Conservation (phyloP, 306 rosid species). For the Castanospermum australe region DNA sequence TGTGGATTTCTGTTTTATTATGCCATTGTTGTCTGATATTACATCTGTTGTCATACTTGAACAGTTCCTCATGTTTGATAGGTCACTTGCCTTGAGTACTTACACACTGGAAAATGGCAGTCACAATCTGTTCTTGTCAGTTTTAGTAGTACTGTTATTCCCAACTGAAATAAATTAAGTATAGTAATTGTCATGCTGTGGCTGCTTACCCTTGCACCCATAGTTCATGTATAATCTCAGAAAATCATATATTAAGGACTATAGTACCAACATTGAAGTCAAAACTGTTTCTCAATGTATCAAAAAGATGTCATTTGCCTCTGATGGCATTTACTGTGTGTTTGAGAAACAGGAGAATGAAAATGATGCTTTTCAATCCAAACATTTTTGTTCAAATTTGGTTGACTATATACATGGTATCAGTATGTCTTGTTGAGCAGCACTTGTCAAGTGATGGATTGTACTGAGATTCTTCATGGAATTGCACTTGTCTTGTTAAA, state of each 20-base stretch:
- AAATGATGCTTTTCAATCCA: background rate
- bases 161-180: too few relatives aligned
- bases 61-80: too few relatives aligned
- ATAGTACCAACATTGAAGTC: background rate
- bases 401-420: background rate
- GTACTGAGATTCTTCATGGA: background rate
- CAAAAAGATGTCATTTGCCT: background rate
- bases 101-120: background rate
- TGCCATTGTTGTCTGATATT: background rate
- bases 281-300: background rate
- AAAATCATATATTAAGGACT: background rate
- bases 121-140: background rate
- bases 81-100: background rate
- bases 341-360: background rate
- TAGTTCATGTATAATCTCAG: background rate
- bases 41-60: background rate
- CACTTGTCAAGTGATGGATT: constrained; percentile 3
- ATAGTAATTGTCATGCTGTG: background rate
- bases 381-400: background rate
- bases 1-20: background rate
- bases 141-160: background rate
- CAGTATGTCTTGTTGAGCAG: background rate
- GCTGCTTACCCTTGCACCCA: background rate
- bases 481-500: background rate
- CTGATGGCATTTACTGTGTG: background rate